These are phyloP conservation scores for Diplocarpon rosae DNA, from an alignment of 2,329 filamentous ascomycete genomes.

Conservation along the genomic window DNA sequence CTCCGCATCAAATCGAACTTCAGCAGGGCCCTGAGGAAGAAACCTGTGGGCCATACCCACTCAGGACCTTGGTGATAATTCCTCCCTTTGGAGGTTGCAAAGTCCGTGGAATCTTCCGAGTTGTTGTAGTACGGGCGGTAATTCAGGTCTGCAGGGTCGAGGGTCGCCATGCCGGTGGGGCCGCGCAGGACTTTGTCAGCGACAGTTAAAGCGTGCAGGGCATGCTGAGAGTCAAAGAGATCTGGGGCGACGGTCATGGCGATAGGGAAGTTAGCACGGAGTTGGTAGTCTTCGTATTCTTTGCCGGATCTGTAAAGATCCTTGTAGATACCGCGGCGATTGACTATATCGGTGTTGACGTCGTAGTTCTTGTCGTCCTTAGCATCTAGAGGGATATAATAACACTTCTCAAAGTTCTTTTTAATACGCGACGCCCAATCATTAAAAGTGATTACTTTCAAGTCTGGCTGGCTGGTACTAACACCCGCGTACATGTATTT, in stretches of 20 bases:
- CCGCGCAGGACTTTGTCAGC: slow-evolving; percentile 73
- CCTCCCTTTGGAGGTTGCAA: slow-evolving; percentile 82
- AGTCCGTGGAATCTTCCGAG: slow-evolving; percentile 83
- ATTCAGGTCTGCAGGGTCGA: slow-evolving; percentile 85
- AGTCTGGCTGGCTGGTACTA: slow-evolving; percentile 42
- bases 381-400: slow-evolving; percentile 65
- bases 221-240: slow-evolving; percentile 70
- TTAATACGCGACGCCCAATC: slow-evolving; percentile 76
- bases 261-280: slow-evolving; percentile 87
- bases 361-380: slow-evolving; percentile 68
- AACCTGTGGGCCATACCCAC: slow-evolving; percentile 96
- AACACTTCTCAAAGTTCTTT: slow-evolving; percentile 81
- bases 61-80: slow-evolving; percentile 99
- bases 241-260: slow-evolving; percentile 90
- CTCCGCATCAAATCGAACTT: slow-evolving; percentile 78
- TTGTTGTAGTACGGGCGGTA: slow-evolving; percentile 95
- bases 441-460: slow-evolving; percentile 51
- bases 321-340: slow-evolving; percentile 95
- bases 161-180: slow-evolving; percentile 87
- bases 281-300: slow-evolving; percentile 94
- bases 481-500: slow-evolving; percentile 67
- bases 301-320: slow-evolving; percentile 90
- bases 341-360: slow-evolving; percentile 67
- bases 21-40: slow-evolving; percentile 83
- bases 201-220: slow-evolving; percentile 66